These are phyloP conservation scores for Massospora cicadina DNA, from an alignment of 371 early-diverging fungal genomes.

Conservation along the genomic window DNA sequence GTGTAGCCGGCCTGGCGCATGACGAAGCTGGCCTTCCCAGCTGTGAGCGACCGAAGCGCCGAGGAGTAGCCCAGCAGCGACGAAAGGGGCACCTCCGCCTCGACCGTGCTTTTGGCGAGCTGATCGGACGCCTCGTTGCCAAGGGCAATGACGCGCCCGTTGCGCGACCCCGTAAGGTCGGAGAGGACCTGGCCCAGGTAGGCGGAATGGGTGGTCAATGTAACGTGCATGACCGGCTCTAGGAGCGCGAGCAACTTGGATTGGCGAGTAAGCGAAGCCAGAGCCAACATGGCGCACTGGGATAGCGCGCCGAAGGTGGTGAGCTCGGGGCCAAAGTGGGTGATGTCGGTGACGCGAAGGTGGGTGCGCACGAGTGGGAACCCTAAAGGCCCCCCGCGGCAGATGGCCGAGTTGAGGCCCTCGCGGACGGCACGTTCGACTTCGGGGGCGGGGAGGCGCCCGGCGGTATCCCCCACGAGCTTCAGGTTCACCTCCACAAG, in stretches of 20 bases:
- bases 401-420: slow-evolving; percentile 52
- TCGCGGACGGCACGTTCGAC: slow-evolving; percentile 29
- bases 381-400: slow-evolving; percentile 61
- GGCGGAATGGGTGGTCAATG: slow-evolving; percentile 44
- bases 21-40: slow-evolving; percentile 59
- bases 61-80: slow-evolving; percentile 80
- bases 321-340: slow-evolving; percentile 24
- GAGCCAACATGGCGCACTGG: slow-evolving; percentile 36
- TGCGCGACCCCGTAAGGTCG: slow-evolving; percentile 55
- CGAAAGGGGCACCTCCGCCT: slow-evolving; percentile 59
- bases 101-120: slow-evolving; percentile 1
- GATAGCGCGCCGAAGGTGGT: slow-evolving; percentile 48
- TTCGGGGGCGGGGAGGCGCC: not conserved
- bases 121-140: slow-evolving; percentile 12
- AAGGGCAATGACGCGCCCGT: slow-evolving; percentile 45
- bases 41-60: slow-evolving; percentile 65
- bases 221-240: slow-evolving; percentile 77
- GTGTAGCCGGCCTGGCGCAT: slow-evolving; percentile 75
- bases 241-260: slow-evolving; percentile 38
- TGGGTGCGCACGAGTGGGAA: slow-evolving; percentile 51
- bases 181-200: slow-evolving; percentile 62
- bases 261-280: slow-evolving; percentile 14
- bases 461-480: not conserved
- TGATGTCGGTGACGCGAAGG: not conserved
- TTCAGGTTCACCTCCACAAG: not conserved